phyloP scores from a whole-genome alignment of 116 monocot genomes.

The Iris pallida region DNA sequence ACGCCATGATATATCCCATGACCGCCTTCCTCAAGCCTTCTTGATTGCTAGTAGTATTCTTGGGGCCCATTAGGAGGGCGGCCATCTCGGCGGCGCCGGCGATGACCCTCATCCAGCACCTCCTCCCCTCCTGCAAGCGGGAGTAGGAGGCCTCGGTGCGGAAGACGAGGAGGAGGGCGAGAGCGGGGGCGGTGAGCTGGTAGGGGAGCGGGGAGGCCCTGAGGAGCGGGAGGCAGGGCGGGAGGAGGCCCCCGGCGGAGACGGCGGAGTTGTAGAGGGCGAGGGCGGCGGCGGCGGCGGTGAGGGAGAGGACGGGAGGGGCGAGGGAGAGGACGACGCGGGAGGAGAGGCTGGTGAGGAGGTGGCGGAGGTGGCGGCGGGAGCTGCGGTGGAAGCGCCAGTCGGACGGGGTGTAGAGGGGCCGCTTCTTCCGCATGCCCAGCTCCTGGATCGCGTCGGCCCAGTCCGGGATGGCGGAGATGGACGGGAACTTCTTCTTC shows the following conservation, averaged over 20 bases:
- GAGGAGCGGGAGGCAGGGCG: constrained; percentile 42
- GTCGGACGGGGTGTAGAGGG: constrained; percentile 53
- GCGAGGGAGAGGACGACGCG: constrained; percentile 81
- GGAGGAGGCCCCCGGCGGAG: constrained; percentile 12
- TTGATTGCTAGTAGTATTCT: not conserved
- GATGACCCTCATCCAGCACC: constrained; percentile 71
- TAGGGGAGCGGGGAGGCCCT: constrained; percentile 65
- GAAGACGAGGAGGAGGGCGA: constrained; percentile 87
- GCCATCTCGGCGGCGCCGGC: constrained; percentile 54
- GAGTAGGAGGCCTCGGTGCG: constrained; percentile 87
- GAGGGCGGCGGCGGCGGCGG: constrained; percentile 53
- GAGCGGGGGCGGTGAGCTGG: constrained; percentile 83
- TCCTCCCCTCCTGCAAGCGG: constrained; percentile 82
- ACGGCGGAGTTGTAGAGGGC: constrained; percentile 69
- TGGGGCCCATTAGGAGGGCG: constrained; percentile 38
- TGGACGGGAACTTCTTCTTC: too few species aligned
- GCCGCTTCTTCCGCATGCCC: constrained; percentile 36
- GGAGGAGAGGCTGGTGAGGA: constrained; percentile 64
- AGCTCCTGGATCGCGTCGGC: constrained; percentile 63
- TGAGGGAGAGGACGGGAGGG: constrained; percentile 59
- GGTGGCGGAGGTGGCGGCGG: constrained; percentile 71
- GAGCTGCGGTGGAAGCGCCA: constrained; percentile 85
- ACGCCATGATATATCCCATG: constrained; percentile 78
- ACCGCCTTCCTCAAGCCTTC: constrained; percentile 27
- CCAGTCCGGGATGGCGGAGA: constrained; percentile 56